Evolutionary conservation across 805 yeast species (phyloP).

Genomic region (Candida ponderosae): DNA sequence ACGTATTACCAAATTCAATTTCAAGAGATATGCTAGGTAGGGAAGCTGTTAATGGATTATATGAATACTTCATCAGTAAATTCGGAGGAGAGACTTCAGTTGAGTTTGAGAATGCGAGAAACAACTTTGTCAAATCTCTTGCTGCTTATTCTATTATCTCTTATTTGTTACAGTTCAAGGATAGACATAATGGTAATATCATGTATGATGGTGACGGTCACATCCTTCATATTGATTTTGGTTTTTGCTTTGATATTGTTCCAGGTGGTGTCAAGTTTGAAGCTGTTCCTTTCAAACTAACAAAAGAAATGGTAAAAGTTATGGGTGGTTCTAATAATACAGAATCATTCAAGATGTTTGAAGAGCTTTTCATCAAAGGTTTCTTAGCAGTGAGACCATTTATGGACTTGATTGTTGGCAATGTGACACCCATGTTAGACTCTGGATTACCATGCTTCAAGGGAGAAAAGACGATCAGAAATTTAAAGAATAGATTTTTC

Average conservation of each 20-base stretch:
- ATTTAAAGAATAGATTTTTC: conserved; percentile 70
- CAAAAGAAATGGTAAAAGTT: conserved; percentile 92
- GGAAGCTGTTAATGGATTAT: conserved; percentile 95
- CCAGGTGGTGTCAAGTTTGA: conserved; percentile 99
- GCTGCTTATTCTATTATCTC: conserved; percentile 94
- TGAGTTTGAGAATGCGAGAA: conserved; percentile 86
- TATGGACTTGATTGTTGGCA: conserved; percentile 74
- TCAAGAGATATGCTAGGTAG: conserved; percentile 98
- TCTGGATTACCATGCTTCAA: conserved; percentile 96
- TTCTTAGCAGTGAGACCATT: conserved; percentile 84
- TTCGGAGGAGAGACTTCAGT: conserved; percentile 92
- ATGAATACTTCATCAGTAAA: conserved; percentile 84
- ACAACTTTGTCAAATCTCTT: conserved; percentile 85
- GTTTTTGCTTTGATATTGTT: conserved; percentile 96
- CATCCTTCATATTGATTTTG: conserved; percentile 93
- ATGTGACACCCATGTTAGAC: conserved; percentile 88
- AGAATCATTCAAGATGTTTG: conserved; percentile 88
- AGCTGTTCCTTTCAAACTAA: conserved; percentile 95
- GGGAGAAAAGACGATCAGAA: conserved; percentile 69
- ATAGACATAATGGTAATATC: conserved; percentile 96
- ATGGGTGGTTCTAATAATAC: conserved; percentile 88
- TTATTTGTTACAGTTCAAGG: conserved; percentile 87
- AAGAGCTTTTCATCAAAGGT: conserved; percentile 90
- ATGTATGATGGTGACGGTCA: conserved; percentile 96
- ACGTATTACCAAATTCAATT: conserved; percentile 89